A percentile compares a stretch with the other conserved stretches of the same genome.
phyloP scores from a whole-genome alignment of 2,329 filamentous ascomycete genomes.

The Fusarium stilboides region DNA sequence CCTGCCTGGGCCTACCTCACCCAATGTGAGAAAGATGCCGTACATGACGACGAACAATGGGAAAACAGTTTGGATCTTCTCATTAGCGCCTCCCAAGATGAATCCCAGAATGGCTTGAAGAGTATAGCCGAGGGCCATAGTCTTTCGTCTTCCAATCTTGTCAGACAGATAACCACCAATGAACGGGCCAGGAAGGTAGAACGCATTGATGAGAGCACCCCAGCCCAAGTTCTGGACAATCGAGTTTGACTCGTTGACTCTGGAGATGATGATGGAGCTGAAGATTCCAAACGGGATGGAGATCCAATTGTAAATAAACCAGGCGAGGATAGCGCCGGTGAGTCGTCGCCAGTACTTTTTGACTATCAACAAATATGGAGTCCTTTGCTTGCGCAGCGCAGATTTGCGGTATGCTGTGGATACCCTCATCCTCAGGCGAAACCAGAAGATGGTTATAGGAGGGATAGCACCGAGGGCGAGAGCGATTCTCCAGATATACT shows the following conservation, averaged over 20 bases:
- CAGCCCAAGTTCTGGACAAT: slow-evolving; percentile 15
- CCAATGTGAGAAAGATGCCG: slow-evolving; percentile 2
- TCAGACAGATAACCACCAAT: background rate
- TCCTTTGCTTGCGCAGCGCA: slow-evolving; percentile 2
- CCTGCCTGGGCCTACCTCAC: background rate
- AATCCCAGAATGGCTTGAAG: background rate
- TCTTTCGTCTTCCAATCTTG: background rate
- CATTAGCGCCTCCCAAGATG: background rate
- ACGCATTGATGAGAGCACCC: slow-evolving; percentile 10
- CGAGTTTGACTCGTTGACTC: slow-evolving; percentile 17
- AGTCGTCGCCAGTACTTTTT: slow-evolving; percentile 20
- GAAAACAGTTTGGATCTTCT: background rate
- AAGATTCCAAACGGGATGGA: slow-evolving; percentile 18
- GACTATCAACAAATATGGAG: slow-evolving; percentile 1
- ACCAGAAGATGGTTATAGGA: slow-evolving; percentile 17
- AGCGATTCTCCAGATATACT: background rate
- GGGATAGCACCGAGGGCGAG: slow-evolving; percentile 9
- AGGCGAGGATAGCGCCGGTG: slow-evolving; percentile 2
- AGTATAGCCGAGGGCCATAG: background rate
- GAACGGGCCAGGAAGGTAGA: slow-evolving; percentile 10
- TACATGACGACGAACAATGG: slow-evolving; percentile 3
- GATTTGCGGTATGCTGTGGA: slow-evolving; percentile 12
- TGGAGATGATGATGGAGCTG: slow-evolving; percentile 2
- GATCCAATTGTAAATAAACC: slow-evolving; percentile 23
- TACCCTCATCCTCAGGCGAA: slow-evolving; percentile 15